Percentiles rank a stretch among this genome's conserved stretches.
phyloP scores from a whole-genome alignment of 805 yeast genomes.

The Jamesozyma lodderae region DNA sequence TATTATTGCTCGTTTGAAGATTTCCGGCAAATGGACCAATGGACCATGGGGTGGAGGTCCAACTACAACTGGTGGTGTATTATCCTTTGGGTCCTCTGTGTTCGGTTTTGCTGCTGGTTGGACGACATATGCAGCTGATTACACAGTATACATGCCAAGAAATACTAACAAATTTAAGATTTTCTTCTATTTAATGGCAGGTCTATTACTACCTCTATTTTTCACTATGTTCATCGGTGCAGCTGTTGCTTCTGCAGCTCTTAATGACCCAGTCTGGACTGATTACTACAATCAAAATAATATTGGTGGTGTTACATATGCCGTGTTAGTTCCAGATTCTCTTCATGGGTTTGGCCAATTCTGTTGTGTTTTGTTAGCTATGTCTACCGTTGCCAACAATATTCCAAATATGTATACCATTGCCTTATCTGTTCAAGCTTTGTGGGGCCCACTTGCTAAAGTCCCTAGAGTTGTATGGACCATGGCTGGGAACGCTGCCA shows the following conservation, averaged over 20 bases:
- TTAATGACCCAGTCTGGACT: slow-evolving; percentile 37
- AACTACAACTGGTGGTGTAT: slow-evolving; percentile 63
- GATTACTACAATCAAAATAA: slow-evolving; percentile 43
- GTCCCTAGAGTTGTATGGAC: slow-evolving; percentile 84
- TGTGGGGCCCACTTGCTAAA: slow-evolving; percentile 61
- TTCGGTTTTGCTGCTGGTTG: slow-evolving; percentile 92
- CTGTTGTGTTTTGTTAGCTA: slow-evolving; percentile 71
- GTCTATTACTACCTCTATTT: slow-evolving; percentile 55
- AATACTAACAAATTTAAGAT: slow-evolving; percentile 48
- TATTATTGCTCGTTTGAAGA: slow-evolving; percentile 67
- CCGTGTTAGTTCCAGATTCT: slow-evolving; percentile 66
- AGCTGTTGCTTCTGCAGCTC: slow-evolving; percentile 66
- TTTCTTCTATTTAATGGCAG: slow-evolving; percentile 53
- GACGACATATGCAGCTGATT: slow-evolving; percentile 92
- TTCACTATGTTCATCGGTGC: slow-evolving; percentile 78
- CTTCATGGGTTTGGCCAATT: slow-evolving; percentile 83
- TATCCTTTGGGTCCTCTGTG: slow-evolving; percentile 73
- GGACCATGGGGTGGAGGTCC: slow-evolving; percentile 46
- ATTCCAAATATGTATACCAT: slow-evolving; percentile 90
- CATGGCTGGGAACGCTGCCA: slow-evolving; percentile 57
- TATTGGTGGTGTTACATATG: slow-evolving; percentile 76
- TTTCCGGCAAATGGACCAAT: slow-evolving; percentile 51
- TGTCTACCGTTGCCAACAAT: slow-evolving; percentile 84
- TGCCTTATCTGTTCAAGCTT: slow-evolving; percentile 75
- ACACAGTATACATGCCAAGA: slow-evolving; percentile 76